Conservation (phyloP, 805 yeast genomes). For the Ogataea dorogensis region DNA sequence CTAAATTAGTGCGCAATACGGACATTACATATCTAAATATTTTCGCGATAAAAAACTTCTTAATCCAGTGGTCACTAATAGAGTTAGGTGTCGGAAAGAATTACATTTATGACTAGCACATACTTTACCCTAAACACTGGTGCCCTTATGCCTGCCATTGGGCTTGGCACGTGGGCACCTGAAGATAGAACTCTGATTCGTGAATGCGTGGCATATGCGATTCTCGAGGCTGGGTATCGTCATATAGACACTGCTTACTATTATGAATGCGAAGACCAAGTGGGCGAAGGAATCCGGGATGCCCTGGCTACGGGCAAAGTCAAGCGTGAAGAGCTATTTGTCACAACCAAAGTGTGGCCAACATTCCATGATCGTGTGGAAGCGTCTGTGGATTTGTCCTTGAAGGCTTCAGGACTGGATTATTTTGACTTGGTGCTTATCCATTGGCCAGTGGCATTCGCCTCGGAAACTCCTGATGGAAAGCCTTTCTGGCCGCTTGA, state of each 20-base stretch:
- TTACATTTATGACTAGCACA: constrained; percentile 9
- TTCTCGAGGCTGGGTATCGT: constrained; percentile 35
- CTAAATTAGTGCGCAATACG: too few relatives aligned
- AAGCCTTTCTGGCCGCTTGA: constrained; percentile 28
- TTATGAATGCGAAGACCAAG: constrained; percentile 41
- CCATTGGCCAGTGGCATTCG: constrained; percentile 45
- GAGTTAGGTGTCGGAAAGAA: too few relatives aligned
- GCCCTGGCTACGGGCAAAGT: constrained; percentile 10
- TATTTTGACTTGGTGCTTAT: constrained; percentile 45
- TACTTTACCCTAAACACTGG: constrained; percentile 20
- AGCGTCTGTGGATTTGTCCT: constrained; percentile 37
- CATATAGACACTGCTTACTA: constrained; percentile 43
- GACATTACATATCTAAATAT: too few relatives aligned
- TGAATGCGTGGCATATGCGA: constrained; percentile 17
- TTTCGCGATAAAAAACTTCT: too few relatives aligned
- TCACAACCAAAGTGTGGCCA: constrained; percentile 23
- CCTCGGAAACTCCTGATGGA: constrained; percentile 19
- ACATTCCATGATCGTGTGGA: constrained; percentile 33
- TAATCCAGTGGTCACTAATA: too few relatives aligned
- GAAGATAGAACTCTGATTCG: constrained; percentile 14
- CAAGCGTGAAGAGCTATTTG: constrained; percentile 17
- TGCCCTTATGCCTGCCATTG: constrained; percentile 21
- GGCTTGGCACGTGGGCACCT: constrained; percentile 26
- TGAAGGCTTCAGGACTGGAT: constrained; percentile 37
- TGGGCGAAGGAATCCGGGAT: constrained; percentile 39